Base-by-base conservation (phyloP, 2,329 filamentous ascomycete species). In the Tolypocladium tundrense region DNA sequence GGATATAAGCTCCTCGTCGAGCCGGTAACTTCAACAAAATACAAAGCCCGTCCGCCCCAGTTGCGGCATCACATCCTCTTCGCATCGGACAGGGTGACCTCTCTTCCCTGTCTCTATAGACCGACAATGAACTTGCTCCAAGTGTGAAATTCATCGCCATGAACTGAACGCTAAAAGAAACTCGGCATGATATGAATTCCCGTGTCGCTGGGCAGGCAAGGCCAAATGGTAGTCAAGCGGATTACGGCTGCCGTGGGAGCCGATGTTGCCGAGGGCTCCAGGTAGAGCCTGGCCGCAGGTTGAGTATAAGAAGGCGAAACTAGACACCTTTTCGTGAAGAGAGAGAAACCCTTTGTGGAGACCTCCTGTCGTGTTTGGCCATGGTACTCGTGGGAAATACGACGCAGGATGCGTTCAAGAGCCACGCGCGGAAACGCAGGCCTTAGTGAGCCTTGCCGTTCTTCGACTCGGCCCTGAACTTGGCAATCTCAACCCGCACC, bases 401-500 rank as follows among this genome's bases (percentile, higher is more conserved):
- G 31, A 9, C 16, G 16, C 27, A 35, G 40, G 27, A 37, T 40
- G 40, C 24, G 33, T 16, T 33, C 54, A 48, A 24, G 40, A 48
- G 40, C 54, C 54, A 35, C 27, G 52, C 48, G 48, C 19, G 16
- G 27, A 2, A 6, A 4, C 9, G 42, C 13, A 19, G 27, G 5
- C 19, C 14, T 73, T 68, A 80, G 66, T 83, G 73, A 42, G 77
- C 74, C 70, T 85, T 85, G 62, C 73, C 78, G 40, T 75, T 75
- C 55, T 76, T 75, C 67, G 86, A 85, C 60, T 77, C 75, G 41
- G 80, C 76, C 66, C 77, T 85, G 70, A 91, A 87, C 73, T 91
- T 94, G 64, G 83, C 80, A 63, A 97, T 81, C 70, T 96, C 90
- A 64, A 83, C 78, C 68, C 86, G 75, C 4, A 97, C 90, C 42